Base-by-base conservation (phyloP, 2,329 filamentous ascomycete genomes). In the Sphaerostilbella broomeana region DNA sequence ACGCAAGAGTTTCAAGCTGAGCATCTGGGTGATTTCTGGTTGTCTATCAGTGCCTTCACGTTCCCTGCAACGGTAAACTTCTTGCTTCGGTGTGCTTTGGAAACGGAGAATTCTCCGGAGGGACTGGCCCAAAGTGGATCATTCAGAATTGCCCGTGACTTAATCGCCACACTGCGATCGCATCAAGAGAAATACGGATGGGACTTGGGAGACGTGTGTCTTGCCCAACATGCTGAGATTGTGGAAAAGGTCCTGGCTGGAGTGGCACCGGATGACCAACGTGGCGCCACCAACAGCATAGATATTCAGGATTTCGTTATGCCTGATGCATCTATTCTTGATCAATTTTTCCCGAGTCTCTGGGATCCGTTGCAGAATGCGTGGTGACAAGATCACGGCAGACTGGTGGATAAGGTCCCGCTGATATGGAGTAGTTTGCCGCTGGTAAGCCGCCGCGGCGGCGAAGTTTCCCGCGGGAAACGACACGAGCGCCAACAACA, bases 201-300 rank as follows among this genome's bases (percentile, higher is more conserved):
- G 72, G 71, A 75, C 43, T 52, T 75, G 1, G 70, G 61, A 0
- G 69, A 74, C 33, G 60, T 70, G 4, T 74, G 70, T 43, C 51
- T 75, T 2, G 59, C 62, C 0, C 67, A 72, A 33, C 67, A 72
- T 44, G 54, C 58, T 5, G 68, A 72, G 9, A 51, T 72, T 10
- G 57, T 73, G 0, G 65, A 73, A 20, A 72, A 64, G 47, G 51
- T 69, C 3, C 44, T 62, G 8, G 51, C 53, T 5, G 54, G 58
- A 26, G 51, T 47, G 4, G 49, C 51, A 10, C 46, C 49, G 5
- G 46, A 54, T 17, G 53, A 54, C 11, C 44, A 42, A 21, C 36
- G 41, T 12, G 24, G 28, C 34, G 15, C 44, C 10, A 47, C 44
- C 6, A 25, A 43, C 17, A 42, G 47, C 4, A 48, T 53, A 13